Base-by-base conservation (phyloP, 164 flowering plant species). In the Vitis vinifera region DNA sequence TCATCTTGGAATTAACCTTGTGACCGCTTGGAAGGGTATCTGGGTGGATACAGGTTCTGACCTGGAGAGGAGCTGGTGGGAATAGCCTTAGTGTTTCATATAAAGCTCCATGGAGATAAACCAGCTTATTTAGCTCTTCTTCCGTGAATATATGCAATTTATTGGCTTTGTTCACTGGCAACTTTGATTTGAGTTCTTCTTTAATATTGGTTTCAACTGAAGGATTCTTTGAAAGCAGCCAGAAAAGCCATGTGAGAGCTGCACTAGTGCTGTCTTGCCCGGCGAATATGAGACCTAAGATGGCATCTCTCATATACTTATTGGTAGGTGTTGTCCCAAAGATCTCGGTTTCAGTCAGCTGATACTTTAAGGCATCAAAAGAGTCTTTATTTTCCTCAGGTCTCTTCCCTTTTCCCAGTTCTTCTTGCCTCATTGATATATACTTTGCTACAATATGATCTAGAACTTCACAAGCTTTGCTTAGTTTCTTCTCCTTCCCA, bases 201-300 rank as follows among this genome's bases (percentile, higher is more conserved):
- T 52, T 53, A 31, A 23, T 69, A 68, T 78, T 82, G 50, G 59
- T 47, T 68, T 75, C 83, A 0, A 71, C 79, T 1, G 3, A 17
- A 0, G 88, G 86, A 68, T 84, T 72, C 8, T 63, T 77, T 5
- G 79, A 62, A 10, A 88, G 62, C 14, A 77, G 67, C 78, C 77
- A 78, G 59, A 86, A 77, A 56, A 88, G 77, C 91, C 88, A 88
- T 30, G 81, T 66, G 49, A 86, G 81, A 14, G 75, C 78, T 1
- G 78, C 6, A 11, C 79, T 72, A 5, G 75, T 67, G 7, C 85
- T 79, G 73, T 84, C 91, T 5, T 71, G 57, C 9, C 86, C 89
- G 0, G 88, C 91, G 0, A 64, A 9, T 27, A 83, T 29, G 47
- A 82, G 74, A 48, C 69, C 80, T 57, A 84, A 27, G 15, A 70